Evolutionary conservation across 805 yeast species (phyloP), one percentile per base, ranked within the genome.

Genomic region (Ogataea methanolica): DNA sequence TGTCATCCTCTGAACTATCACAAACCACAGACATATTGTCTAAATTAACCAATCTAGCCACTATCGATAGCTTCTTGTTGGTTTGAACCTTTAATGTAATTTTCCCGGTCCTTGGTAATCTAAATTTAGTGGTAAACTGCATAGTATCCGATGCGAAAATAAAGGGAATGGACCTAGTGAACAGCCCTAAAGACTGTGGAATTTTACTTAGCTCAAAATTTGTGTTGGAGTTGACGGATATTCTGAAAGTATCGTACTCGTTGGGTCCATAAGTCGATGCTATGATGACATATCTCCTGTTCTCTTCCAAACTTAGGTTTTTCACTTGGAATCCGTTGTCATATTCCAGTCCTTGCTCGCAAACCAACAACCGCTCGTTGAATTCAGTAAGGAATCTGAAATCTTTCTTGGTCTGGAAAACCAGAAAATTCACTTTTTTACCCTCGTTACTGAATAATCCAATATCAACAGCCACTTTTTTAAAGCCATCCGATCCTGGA

Each of bases 241-340:
- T 45, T 39, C 57, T 56, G 56, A 67, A 80, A 1, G 51, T 44
- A 2, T 60, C 56, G 14, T 46, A 39, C 9, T 42, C 64, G 4
- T 61, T 60, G 1, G 69, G 59, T 4, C 70, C 70, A 53, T 69
- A 76, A 0, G 79, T 70, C 1, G 85, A 80, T 2, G 71, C 58
- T 1, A 82, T 64, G 0, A 77, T 52, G 23, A 74, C 67, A 53
- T 80, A 82, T 15, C 54, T 54, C 2, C 74, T 75, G 0, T 69
- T 66, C 1, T 63, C 47, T 19, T 51, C 48, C 9, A 69, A 41
- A 14, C 49, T 51, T 15, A 73, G 36, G 0, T 58, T 41, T 5
- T 65, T 43, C 1, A 62, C 33, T 5, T 54, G 49, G 26, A 56
- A 63, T 2, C 61, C 64, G 1, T 47, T 46, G 16, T 65, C 61